Evolutionary conservation across 495 filamentous ascomycete genomes (phyloP).

Genomic region (Penicillium ucsense): DNA sequence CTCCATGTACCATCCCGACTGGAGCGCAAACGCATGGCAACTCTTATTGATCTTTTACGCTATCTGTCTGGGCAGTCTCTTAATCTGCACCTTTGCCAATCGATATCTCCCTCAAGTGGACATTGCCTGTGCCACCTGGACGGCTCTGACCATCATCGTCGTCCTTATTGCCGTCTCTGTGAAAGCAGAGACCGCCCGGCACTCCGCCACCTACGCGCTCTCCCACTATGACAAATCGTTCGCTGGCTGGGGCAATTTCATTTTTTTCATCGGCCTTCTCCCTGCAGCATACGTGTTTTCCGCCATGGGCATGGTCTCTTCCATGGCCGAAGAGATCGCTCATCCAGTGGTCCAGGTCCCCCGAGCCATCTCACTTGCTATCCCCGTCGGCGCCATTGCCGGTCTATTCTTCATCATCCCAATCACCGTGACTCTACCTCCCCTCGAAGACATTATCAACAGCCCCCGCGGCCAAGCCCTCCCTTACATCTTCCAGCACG

Average conservation of each 20-base stretch:
- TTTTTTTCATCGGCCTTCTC: constrained; percentile 43
- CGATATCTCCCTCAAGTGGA: constrained; percentile 47
- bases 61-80: constrained; percentile 43
- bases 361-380: constrained; percentile 31
- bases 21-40: constrained; percentile 46
- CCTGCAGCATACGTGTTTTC: constrained; percentile 44
- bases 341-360: constrained; percentile 37
- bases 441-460: constrained; percentile 30
- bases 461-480: constrained; percentile 34
- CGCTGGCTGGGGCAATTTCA: constrained; percentile 36
- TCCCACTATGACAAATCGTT: constrained; percentile 40
- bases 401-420: constrained; percentile 41
- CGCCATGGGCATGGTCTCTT: constrained; percentile 42
- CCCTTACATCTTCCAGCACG: constrained; percentile 37
- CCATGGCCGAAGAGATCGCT: constrained; percentile 42
- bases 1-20: constrained; percentile 45
- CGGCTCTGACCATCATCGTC: constrained; percentile 27
- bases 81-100: constrained; percentile 49
- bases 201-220: constrained; percentile 33
- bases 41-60: constrained; percentile 51
- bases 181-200: constrained; percentile 33
- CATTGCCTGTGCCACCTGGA: constrained; percentile 33
- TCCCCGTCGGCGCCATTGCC: constrained; percentile 32
- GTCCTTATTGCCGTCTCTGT: constrained; percentile 31
- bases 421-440: constrained; percentile 37